Percentiles rank a stretch among this genome's conserved stretches.
Conservation (phyloP, 768 basidiomycete genomes). For the Krasilnikovozyma curviuscula region DNA sequence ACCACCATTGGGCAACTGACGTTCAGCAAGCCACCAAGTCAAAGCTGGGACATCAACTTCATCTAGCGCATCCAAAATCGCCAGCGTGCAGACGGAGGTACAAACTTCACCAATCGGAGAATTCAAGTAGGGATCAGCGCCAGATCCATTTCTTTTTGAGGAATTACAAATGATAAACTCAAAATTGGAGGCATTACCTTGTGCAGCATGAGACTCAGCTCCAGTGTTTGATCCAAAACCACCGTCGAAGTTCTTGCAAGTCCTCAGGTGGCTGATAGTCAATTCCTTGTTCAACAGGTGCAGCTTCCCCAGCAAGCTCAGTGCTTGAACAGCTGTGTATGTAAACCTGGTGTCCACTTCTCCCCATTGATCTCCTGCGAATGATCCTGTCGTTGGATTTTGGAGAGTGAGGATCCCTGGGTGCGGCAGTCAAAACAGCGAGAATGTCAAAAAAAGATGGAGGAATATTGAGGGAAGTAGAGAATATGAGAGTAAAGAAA, state of each 20-base stretch:
- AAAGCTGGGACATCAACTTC: constrained; percentile 55
- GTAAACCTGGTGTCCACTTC: constrained; percentile 81
- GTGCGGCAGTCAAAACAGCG: no score
- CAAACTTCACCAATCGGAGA: constrained; percentile 40
- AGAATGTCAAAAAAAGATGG: not conserved
- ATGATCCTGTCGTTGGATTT: constrained; percentile 56
- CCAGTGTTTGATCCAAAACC: constrained; percentile 71
- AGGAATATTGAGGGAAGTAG: not conserved
- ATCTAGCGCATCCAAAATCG: constrained; percentile 68
- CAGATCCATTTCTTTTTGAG: not conserved
- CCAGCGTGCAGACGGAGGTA: constrained; percentile 68
- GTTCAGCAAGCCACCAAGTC: constrained; percentile 82
- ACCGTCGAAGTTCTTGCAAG: constrained; percentile 85
- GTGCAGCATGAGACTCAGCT: constrained; percentile 79
- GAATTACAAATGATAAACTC: not conserved
- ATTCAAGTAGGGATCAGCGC: not conserved
- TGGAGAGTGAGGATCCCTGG: constrained; percentile 69
- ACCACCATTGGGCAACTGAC: constrained; percentile 82
- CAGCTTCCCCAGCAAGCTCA: constrained; percentile 61
- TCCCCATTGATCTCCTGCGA: constrained; percentile 78
- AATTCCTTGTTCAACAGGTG: constrained; percentile 45
- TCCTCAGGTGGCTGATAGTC: constrained; percentile 49
- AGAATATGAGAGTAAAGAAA: not conserved
- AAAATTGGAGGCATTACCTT: constrained; percentile 50
- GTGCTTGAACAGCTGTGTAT: constrained; percentile 64